phyloP scores from a whole-genome alignment of 306 rosid genomes.

The Ochetophila trinervis region DNA sequence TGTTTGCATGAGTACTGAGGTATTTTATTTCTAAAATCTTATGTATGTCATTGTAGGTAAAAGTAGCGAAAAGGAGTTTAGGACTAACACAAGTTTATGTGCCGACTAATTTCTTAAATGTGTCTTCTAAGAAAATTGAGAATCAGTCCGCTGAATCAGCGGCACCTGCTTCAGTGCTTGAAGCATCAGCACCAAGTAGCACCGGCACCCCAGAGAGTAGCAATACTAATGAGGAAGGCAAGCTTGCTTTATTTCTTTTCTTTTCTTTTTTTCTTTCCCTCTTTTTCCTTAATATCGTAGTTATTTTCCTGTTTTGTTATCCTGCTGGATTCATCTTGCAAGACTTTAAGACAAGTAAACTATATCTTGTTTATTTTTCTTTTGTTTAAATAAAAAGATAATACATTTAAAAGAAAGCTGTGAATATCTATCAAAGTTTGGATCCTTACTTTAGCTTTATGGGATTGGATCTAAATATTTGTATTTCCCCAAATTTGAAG shows the following conservation, averaged over 20 bases:
- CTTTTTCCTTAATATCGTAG: neutral
- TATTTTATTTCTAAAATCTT: conserved; percentile 20
- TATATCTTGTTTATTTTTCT: neutral
- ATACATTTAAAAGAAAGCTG: neutral
- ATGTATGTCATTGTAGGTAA: conserved; percentile 50
- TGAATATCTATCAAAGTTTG: neutral
- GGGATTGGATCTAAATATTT: neutral
- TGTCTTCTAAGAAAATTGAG: conserved; percentile 37
- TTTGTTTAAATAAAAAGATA: neutral
- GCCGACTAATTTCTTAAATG: conserved; percentile 46
- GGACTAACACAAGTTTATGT: conserved; percentile 50
- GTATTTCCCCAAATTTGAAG: neutral
- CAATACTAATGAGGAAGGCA: conserved; percentile 59
- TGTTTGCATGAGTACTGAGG: conserved; percentile 19
- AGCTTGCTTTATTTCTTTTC: too few species aligned
- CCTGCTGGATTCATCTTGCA: neutral
- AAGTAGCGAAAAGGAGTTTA: conserved; percentile 51
- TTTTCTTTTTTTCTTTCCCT: neutral
- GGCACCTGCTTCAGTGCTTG: conserved; percentile 40
- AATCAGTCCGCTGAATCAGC: conserved; percentile 30
- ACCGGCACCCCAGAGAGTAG: conserved; percentile 35
- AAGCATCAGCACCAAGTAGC: conserved; percentile 37
- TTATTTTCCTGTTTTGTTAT: neutral
- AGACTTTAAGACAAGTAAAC: neutral
- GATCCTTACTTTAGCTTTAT: conserved; percentile 2